A percentile compares a stretch with the other conserved stretches of the same genome.
phyloP scores from a whole-genome alignment of 129 eudicot species.

The Saussurea involucrata region DNA sequence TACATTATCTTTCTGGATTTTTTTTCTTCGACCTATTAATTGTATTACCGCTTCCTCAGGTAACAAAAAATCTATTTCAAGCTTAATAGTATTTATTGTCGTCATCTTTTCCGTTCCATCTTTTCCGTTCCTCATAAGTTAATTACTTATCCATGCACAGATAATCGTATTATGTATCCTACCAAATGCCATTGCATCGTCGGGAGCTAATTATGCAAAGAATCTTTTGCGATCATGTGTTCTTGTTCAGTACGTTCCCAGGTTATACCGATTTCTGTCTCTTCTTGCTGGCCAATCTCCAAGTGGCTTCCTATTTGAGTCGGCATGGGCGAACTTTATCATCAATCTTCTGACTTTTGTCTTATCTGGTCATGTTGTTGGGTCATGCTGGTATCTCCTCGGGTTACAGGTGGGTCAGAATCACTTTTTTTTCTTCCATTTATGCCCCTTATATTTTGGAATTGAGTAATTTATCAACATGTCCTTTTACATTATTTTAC shows the following conservation, averaged over 20 bases:
- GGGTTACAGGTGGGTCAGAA: constrained; percentile 64
- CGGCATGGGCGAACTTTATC: constrained; percentile 83
- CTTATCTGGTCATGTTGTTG: constrained; percentile 74
- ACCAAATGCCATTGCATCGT: constrained; percentile 40
- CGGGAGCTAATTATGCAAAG: constrained; percentile 77
- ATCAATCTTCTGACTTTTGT: constrained; percentile 74
- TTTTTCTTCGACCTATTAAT: constrained; percentile 67
- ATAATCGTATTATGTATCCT: constrained; percentile 57
- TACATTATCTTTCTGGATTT: constrained; percentile 59
- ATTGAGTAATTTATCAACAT: neutral
- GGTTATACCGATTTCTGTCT: constrained; percentile 74
- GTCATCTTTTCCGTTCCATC: constrained; percentile 2
- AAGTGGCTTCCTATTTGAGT: constrained; percentile 69
- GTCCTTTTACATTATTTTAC: neutral
- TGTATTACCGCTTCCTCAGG: constrained; percentile 91
- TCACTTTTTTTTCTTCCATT: neutral
- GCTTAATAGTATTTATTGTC: neutral
- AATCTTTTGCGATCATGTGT: constrained; percentile 68
- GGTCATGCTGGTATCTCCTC: constrained; percentile 80
- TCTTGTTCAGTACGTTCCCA: constrained; percentile 78
- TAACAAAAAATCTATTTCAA: constrained; percentile 20
- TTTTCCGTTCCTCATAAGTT: neutral
- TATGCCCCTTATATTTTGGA: neutral
- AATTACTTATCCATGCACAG: constrained; percentile 49
- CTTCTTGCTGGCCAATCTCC: constrained; percentile 73